Base-by-base conservation (phyloP, 169 alveolate species). In the Cryptosporidium baileyi region DNA sequence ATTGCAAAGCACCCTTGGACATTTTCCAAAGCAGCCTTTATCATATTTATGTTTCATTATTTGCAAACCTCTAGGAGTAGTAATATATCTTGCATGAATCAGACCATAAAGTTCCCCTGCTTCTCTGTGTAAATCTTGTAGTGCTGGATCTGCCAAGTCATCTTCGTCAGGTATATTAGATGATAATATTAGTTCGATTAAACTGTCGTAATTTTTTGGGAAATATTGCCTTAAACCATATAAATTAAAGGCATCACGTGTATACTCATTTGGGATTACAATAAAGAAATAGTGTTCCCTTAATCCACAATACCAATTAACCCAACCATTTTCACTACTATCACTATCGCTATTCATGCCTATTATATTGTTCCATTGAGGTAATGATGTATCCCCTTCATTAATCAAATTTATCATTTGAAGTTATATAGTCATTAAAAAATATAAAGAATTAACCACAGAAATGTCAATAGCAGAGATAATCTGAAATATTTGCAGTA, bases 1-100 rank as follows among this genome's bases (percentile, higher is more conserved):
- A 80, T 97, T 96, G 80, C 99, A 98, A 40, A 95, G 91, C 11
- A 96, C 98, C 80, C 99, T 93, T 3, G 99, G 99, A 89, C 99
- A 98, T 51, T 93, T 92, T 2, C 99, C 99, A 89, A 95, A 98
- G 32, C 91, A 95, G 17, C 99, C 99, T 47, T 93, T 91, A 62
- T 94, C 94, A 90, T 93, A 98, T 91, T 97, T 97, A 61, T 97
- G 99, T 67, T 95, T 95, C 97, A 94, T 94, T 82, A 91, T 61
- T 41, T 91, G 91, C 60, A 95, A 85, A 13, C 98, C 98, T 82
- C 91, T 92, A 0, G 98, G 98, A 6, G 99, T 91, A 19, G 92
- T 82, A 74, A 97, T 96, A 92, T 92, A 97, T 61, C 99, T 88
- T 34, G 98, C 95, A 81, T 97, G 99, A 40, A 97, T 93, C 63